Evolutionary conservation across 306 rosid genomes (phyloP).

Genomic region (Glycine tomentella): DNA sequence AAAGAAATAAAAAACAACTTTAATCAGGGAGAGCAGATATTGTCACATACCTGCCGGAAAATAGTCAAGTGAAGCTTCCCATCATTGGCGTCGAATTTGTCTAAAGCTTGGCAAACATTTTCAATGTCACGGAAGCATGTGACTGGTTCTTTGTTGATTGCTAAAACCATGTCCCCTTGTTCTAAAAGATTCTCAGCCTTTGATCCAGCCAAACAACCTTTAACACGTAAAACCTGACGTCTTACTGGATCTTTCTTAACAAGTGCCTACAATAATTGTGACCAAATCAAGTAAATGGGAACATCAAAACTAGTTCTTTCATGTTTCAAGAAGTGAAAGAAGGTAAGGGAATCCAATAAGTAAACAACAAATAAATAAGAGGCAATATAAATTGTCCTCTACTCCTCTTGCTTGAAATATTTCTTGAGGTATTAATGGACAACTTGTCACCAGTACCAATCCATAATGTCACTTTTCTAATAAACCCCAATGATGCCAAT

Average conservation of each 20-base stretch:
- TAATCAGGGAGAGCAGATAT: slow-evolving; percentile 17
- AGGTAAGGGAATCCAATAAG: not conserved
- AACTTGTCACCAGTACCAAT: too few relatives aligned
- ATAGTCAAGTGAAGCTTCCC: slow-evolving; percentile 83
- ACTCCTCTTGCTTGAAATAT: too few relatives aligned
- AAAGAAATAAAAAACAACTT: slow-evolving; percentile 5
- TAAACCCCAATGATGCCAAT: too few relatives aligned
- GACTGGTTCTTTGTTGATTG: slow-evolving; percentile 92
- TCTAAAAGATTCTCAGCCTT: slow-evolving; percentile 87
- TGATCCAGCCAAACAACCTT: slow-evolving; percentile 97
- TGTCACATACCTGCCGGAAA: slow-evolving; percentile 77
- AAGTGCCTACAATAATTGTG: slow-evolving; percentile 64
- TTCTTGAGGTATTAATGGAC: too few relatives aligned
- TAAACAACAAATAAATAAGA: not conserved
- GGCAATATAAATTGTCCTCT: too few relatives aligned
- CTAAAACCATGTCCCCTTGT: slow-evolving; percentile 98
- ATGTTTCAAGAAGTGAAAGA: too few relatives aligned
- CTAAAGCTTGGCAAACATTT: slow-evolving; percentile 83
- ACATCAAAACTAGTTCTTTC: not conserved
- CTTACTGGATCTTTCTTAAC: slow-evolving; percentile 94
- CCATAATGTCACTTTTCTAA: too few relatives aligned
- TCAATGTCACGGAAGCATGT: slow-evolving; percentile 91
- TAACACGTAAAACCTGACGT: slow-evolving; percentile 93
- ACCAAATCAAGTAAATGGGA: slow-evolving; percentile 26
- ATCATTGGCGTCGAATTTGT: slow-evolving; percentile 55